phyloP scores from a whole-genome alignment of 2,329 filamentous ascomycete species.

The Phoma herbarum region DNA sequence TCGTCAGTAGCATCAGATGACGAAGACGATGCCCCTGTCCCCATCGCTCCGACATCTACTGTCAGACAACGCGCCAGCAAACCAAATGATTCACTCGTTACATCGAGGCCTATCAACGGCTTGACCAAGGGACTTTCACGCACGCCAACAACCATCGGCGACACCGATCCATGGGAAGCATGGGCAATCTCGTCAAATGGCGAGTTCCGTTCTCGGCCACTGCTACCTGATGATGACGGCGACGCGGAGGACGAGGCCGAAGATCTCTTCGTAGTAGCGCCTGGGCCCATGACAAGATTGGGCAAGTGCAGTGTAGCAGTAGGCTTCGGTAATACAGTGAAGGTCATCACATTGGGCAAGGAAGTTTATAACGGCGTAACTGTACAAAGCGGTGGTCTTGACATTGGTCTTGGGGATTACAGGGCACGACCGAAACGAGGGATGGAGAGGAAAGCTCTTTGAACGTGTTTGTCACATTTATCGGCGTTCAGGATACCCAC shows the following conservation, averaged over 20 bases:
- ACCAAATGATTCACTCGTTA: constrained; percentile 18
- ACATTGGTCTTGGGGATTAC: constrained; percentile 12
- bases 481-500: constrained; percentile 11
- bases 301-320: constrained; percentile 73
- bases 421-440: constrained; percentile 12
- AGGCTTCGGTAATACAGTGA: constrained; percentile 76
- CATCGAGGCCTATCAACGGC: constrained; percentile 11
- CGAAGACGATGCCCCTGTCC: constrained; percentile 28
- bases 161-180: constrained; percentile 60
- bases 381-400: constrained; percentile 10
- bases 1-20: constrained; percentile 41
- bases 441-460: constrained; percentile 13
- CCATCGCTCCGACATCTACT: constrained; percentile 31
- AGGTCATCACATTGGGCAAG: constrained; percentile 72
- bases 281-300: constrained; percentile 71
- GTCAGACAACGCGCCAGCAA: constrained; percentile 41
- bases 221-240: constrained; percentile 37
- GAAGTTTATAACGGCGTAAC: constrained; percentile 65
- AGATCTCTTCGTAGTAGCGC: constrained; percentile 69
- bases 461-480: not conserved
- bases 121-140: constrained; percentile 15
- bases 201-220: constrained; percentile 53
- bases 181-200: constrained; percentile 61
- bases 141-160: constrained; percentile 18
- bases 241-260: constrained; percentile 22